phyloP scores from a whole-genome alignment of 1,284 basidiomycete genomes.

The Neolentinus lepideus region DNA sequence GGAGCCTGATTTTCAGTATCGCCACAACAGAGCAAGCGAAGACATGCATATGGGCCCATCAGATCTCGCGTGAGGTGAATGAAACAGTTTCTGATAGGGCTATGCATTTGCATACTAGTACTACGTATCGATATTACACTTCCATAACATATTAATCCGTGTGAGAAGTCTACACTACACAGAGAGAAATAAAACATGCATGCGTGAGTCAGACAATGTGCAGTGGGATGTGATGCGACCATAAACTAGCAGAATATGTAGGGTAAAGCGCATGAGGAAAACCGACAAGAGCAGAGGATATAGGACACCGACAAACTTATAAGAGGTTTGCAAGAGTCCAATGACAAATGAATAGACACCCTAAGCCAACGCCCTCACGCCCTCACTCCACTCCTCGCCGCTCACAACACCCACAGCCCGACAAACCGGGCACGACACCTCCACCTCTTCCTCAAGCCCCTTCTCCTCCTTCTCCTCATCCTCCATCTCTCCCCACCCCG shows the following conservation, averaged over 20 bases:
- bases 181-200: background rate
- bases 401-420: constrained; percentile 49
- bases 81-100: too few species aligned
- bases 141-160: background rate
- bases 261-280: too few species aligned
- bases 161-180: background rate
- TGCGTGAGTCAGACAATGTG: background rate
- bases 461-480: constrained; percentile 24
- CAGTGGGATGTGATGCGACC: too few species aligned
- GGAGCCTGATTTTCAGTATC: too few species aligned
- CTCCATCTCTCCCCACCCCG: constrained; percentile 45
- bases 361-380: constrained; percentile 18
- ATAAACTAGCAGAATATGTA: too few species aligned
- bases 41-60: too few species aligned
- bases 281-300: background rate
- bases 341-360: background rate
- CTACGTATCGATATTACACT: background rate
- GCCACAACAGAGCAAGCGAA: too few species aligned
- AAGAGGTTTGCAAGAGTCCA: background rate
- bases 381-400: constrained; percentile 54
- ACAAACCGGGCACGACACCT: constrained; percentile 66
- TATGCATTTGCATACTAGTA: too few species aligned
- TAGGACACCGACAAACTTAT: background rate
- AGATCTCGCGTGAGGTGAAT: too few species aligned
- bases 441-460: constrained; percentile 30